Conservation (phyloP, 208 protist species). For the Herpetomonas samuelpessoai region DNA sequence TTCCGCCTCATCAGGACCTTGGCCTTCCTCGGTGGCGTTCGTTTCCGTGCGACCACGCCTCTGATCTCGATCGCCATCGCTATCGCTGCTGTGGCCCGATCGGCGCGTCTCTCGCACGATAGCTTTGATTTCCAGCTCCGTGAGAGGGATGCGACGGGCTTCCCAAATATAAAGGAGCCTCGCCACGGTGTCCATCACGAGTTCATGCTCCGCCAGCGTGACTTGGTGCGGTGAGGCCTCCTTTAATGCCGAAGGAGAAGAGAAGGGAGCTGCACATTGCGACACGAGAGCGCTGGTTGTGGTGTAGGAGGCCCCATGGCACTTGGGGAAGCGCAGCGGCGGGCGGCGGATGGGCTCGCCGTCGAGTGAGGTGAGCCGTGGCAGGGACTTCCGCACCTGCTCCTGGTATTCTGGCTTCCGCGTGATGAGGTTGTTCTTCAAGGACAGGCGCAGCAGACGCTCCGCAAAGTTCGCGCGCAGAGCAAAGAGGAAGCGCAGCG, state of each 20-base stretch:
- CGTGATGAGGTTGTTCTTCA: constrained; percentile 77
- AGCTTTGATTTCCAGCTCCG: constrained; percentile 25
- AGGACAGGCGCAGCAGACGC: constrained; percentile 72
- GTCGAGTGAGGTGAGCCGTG: constrained; percentile 71
- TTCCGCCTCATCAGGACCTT: constrained; percentile 3
- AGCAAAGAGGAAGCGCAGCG: constrained; percentile 74
- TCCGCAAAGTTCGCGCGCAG: constrained; percentile 65
- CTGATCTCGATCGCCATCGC: too few species aligned
- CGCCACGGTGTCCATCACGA: constrained; percentile 52
- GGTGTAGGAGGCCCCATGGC: constrained; percentile 38
- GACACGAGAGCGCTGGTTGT: too few species aligned
- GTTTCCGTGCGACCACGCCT: too few species aligned
- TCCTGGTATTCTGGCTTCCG: constrained; percentile 86
- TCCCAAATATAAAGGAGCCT: constrained; percentile 78
- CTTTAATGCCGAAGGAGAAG: too few species aligned
- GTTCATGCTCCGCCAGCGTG: constrained; percentile 20
- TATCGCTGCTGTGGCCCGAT: not conserved
- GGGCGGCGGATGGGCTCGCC: constrained; percentile 73
- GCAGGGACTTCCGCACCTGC: constrained; percentile 76
- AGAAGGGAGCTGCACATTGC: too few species aligned
- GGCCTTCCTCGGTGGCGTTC: too few species aligned
- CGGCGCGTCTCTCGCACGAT: constrained; percentile 6
- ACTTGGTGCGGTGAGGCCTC: too few species aligned
- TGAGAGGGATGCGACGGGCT: constrained; percentile 69
- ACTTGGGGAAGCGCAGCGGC: constrained; percentile 58